A percentile compares a stretch with the other conserved stretches of the same genome.
These are phyloP conservation scores for Salvia miltiorrhiza DNA, from an alignment of 257 asterid genomes.

Conservation along the genomic window DNA sequence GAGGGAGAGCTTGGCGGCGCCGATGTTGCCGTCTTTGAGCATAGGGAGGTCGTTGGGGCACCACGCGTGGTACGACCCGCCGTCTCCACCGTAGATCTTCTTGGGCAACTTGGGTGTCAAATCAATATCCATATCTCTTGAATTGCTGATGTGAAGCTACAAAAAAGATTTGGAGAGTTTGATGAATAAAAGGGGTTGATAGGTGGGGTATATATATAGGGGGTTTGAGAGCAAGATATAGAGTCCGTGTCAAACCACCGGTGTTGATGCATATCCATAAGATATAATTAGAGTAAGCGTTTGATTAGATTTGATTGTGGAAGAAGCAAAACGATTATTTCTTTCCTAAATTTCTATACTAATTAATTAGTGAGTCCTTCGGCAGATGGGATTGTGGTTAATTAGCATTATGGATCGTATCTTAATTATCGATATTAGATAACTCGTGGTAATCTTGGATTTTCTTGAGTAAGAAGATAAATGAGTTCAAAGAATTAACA, in stretches of 20 bases:
- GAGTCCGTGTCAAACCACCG: neutral
- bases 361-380: neutral
- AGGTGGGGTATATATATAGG: neutral
- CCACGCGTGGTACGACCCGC: conserved; percentile 76
- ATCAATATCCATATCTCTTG: conserved; percentile 52
- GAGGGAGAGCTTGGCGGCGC: conserved; percentile 64
- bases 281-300: neutral
- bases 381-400: neutral
- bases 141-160: neutral
- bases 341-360: neutral
- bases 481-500: neutral
- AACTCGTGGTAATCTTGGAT: neutral
- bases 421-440: neutral
- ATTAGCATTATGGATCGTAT: neutral
- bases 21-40: conserved; percentile 61
- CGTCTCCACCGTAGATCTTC: conserved; percentile 64
- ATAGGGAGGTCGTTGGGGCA: conserved; percentile 66
- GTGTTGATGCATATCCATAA: neutral
- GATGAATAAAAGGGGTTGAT: neutral
- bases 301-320: neutral
- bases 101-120: conserved; percentile 54
- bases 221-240: neutral
- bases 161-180: neutral
- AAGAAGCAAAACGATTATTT: neutral
- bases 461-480: neutral